phyloP scores from a whole-genome alignment of 805 yeast genomes.

The Suhomyces tanzawaensis region DNA sequence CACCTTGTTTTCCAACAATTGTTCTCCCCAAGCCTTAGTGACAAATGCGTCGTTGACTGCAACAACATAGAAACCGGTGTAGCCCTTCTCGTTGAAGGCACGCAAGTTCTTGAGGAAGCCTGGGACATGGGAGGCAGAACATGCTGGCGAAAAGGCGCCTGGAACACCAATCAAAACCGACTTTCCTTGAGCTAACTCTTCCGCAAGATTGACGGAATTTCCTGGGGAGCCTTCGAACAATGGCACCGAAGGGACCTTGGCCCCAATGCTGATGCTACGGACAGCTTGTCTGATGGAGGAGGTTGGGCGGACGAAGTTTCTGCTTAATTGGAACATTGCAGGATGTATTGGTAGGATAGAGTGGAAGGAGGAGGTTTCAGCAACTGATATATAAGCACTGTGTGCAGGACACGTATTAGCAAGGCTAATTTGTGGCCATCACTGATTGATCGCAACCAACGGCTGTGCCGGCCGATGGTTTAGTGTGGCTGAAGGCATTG shows the following conservation, averaged over 20 bases:
- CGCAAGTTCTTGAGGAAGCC: conserved; percentile 57
- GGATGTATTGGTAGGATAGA: background rate
- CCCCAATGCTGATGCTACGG: conserved; percentile 45
- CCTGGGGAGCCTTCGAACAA: conserved; percentile 66
- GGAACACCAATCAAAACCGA: conserved; percentile 42
- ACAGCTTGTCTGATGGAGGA: background rate
- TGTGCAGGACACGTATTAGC: conserved; percentile 1
- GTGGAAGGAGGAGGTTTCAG: too few relatives aligned
- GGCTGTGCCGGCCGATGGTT: too few relatives aligned
- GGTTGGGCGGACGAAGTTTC: conserved; percentile 1
- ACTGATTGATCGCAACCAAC: too few relatives aligned
- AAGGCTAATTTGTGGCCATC: too few relatives aligned
- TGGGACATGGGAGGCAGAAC: conserved; percentile 70
- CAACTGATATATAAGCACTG: too few relatives aligned
- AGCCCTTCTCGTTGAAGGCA: conserved; percentile 65
- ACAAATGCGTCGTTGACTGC: conserved; percentile 89
- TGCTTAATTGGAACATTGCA: conserved; percentile 4
- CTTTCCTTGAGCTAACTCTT: conserved; percentile 35
- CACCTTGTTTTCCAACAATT: conserved; percentile 19
- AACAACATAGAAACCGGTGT: conserved; percentile 58
- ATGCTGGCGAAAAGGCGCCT: conserved; percentile 79
- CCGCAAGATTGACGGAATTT: conserved; percentile 54
- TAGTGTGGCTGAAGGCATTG: too few relatives aligned
- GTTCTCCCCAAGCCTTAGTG: conserved; percentile 72
- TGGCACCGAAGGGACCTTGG: conserved; percentile 55